Percentiles rank a stretch among this genome's conserved stretches.
Conservation (phyloP, 352 stramenopile species). For the Phytophthora cactorum region DNA sequence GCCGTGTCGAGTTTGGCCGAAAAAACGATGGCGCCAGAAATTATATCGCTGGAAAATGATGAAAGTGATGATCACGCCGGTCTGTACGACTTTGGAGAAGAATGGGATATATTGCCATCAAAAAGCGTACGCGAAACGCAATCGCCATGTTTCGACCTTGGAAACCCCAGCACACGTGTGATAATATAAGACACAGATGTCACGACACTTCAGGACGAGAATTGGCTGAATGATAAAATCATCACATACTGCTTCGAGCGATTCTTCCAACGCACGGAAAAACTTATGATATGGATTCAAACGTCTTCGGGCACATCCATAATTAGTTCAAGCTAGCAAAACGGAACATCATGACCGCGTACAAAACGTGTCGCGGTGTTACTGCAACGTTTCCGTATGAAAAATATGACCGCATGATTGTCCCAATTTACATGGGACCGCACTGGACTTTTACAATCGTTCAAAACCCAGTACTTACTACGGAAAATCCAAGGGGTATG, state of each 20-base stretch:
- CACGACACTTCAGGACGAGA: not conserved
- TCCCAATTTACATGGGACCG: not conserved
- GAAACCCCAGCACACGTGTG: not conserved
- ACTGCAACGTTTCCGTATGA: not conserved
- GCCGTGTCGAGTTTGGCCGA: not conserved
- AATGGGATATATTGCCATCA: too few species aligned
- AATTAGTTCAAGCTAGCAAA: not conserved
- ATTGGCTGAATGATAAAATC: not conserved
- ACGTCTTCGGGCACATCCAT: not conserved
- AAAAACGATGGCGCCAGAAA: not conserved
- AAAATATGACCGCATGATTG: not conserved
- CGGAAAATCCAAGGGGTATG: not conserved
- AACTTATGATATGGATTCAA: not conserved
- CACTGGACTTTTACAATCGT: constrained; percentile 3
- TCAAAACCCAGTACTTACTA: not conserved
- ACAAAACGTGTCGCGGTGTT: not conserved
- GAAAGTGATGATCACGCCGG: too few species aligned
- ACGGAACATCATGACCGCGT: not conserved
- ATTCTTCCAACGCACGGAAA: not conserved
- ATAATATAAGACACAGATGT: not conserved
- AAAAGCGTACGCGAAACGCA: too few species aligned
- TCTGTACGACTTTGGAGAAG: too few species aligned
- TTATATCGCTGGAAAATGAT: too few species aligned
- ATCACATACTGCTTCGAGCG: not conserved
- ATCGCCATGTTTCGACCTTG: too few species aligned